These are phyloP conservation scores for Mucor mucedo DNA, from an alignment of 371 early-diverging fungal genomes.

Conservation along the genomic window DNA sequence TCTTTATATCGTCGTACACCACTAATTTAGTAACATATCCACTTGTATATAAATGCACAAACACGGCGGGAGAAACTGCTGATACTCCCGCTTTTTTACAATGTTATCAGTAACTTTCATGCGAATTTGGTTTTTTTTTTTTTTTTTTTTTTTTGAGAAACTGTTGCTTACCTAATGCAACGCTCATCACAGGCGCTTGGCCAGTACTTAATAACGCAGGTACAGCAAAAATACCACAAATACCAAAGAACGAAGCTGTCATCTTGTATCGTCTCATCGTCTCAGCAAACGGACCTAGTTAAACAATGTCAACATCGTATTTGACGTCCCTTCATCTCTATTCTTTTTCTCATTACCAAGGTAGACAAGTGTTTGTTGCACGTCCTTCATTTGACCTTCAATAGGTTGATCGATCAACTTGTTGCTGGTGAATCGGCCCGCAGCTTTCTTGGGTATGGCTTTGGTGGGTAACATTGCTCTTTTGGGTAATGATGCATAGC, in stretches of 20 bases:
- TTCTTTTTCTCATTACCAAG: slow-evolving; percentile 33
- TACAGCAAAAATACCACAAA: slow-evolving; percentile 50
- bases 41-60: slow-evolving; percentile 48
- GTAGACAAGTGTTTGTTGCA: slow-evolving; percentile 51
- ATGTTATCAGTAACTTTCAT: neutral
- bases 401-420: slow-evolving; percentile 22
- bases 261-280: slow-evolving; percentile 53
- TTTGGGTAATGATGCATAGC: neutral
- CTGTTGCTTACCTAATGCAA: slow-evolving; percentile 35
- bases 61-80: slow-evolving; percentile 43
- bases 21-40: slow-evolving; percentile 46
- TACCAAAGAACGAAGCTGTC: slow-evolving; percentile 53
- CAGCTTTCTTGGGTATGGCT: slow-evolving; percentile 31
- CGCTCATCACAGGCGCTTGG: slow-evolving; percentile 39
- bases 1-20: slow-evolving; percentile 48
- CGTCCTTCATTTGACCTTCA: slow-evolving; percentile 17
- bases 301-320: neutral
- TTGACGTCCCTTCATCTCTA: neutral
- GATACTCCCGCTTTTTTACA: slow-evolving; percentile 42
- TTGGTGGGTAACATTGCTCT: slow-evolving; percentile 6
- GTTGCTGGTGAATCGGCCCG: slow-evolving; percentile 34
- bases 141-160: neutral
- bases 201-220: slow-evolving; percentile 49
- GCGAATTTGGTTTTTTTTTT: neutral
- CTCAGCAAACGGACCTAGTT: slow-evolving; percentile 49